These are phyloP conservation scores for Penicillium atrosanguineum DNA, from an alignment of 495 filamentous ascomycete species.

Conservation along the genomic window DNA sequence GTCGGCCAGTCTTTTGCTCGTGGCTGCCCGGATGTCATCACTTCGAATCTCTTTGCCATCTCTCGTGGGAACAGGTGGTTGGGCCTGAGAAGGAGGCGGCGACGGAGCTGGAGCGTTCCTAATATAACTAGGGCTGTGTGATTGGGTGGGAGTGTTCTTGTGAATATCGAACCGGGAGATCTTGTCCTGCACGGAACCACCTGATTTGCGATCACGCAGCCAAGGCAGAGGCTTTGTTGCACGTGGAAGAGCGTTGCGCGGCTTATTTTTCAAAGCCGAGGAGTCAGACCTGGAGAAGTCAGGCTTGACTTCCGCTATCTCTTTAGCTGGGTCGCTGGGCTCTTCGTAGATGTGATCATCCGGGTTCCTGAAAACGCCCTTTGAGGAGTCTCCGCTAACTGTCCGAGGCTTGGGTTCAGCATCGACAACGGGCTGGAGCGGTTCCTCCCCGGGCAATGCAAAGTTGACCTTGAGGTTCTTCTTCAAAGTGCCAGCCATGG, in stretches of 20 bases:
- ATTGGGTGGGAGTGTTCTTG: constrained; percentile 73
- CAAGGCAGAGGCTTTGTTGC: constrained; percentile 43
- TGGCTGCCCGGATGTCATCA: constrained; percentile 85
- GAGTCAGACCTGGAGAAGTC: constrained; percentile 40
- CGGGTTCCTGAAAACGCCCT: constrained; percentile 51
- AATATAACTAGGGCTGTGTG: constrained; percentile 69
- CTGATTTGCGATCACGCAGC: constrained; percentile 27
- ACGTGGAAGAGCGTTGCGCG: constrained; percentile 58
- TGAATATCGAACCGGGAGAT: constrained; percentile 71
- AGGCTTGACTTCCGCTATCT: constrained; percentile 30
- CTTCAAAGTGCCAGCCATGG: constrained; percentile 22
- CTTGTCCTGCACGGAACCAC: constrained; percentile 49
- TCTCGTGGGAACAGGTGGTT: constrained; percentile 47
- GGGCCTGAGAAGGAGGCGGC: constrained; percentile 22
- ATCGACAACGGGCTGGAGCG: neutral
- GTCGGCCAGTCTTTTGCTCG: constrained; percentile 82
- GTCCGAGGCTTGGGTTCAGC: constrained; percentile 31
- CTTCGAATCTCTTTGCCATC: constrained; percentile 78
- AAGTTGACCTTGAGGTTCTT: constrained; percentile 46
- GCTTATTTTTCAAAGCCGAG: constrained; percentile 51
- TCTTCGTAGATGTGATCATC: constrained; percentile 91
- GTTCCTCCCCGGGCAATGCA: constrained; percentile 34
- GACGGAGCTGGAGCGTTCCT: constrained; percentile 52
- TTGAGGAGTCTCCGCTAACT: constrained; percentile 39
- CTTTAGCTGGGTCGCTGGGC: constrained; percentile 47